A percentile compares a stretch with the other conserved stretches of the same genome.
These are phyloP conservation scores for Chlamydomonas incerta DNA, from an alignment of 139 green algal species.

Conservation along the genomic window DNA sequence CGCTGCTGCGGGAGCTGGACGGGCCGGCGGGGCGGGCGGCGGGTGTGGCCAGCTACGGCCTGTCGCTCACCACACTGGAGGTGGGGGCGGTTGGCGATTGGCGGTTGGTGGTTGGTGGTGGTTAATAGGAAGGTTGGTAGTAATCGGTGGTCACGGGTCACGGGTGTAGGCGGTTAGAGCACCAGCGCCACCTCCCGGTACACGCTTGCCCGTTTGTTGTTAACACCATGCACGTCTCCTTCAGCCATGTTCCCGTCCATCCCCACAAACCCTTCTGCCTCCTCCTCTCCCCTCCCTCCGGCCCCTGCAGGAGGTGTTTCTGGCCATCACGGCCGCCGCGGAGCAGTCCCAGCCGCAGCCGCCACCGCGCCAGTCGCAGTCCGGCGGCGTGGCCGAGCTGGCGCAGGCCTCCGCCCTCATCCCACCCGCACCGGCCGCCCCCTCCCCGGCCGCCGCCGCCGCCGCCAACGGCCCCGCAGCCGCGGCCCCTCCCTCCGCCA, in stretches of 20 bases:
- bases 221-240: too few relatives aligned
- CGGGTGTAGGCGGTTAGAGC: too few relatives aligned
- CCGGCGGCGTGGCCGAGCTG: too few relatives aligned
- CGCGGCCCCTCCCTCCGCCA: not conserved
- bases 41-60: constrained; percentile 67
- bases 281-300: not conserved
- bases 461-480: not conserved
- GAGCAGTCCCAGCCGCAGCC: not conserved
- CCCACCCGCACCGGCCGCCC: too few relatives aligned
- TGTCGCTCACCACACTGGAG: constrained; percentile 83
- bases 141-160: too few relatives aligned
- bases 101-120: too few relatives aligned
- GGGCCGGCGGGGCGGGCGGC: constrained; percentile 19
- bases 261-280: too few relatives aligned
- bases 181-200: too few relatives aligned
- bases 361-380: not conserved
- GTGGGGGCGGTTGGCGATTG: constrained; percentile 69
- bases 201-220: too few relatives aligned
- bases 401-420: too few relatives aligned
- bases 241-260: too few relatives aligned
- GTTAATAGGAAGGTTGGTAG: too few relatives aligned
- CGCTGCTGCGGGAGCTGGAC: constrained; percentile 50
- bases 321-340: constrained; percentile 42
- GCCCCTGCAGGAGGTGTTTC: constrained; percentile 40
- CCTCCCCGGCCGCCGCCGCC: not conserved